Evolutionary conservation across 257 asterid genomes (phyloP).

Genomic region (Henckelia pumila): DNA sequence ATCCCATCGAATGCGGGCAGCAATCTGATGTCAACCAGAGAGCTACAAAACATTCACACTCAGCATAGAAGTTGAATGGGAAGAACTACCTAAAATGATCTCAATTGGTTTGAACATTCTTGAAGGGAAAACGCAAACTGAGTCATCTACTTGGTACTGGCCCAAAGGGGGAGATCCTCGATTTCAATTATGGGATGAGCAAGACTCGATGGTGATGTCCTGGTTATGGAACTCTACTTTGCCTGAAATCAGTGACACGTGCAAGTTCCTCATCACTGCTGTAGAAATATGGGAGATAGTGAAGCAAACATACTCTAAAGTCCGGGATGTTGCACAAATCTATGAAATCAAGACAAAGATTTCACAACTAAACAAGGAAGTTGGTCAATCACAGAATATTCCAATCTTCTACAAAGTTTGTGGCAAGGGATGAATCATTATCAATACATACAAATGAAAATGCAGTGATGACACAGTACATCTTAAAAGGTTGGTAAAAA

Average conservation of each 20-base stretch:
- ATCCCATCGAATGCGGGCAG: not conserved
- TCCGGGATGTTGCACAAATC: too few species aligned
- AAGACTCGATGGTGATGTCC: not conserved
- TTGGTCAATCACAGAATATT: too few species aligned
- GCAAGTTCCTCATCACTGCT: not conserved
- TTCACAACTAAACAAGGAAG: too few species aligned
- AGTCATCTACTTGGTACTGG: not conserved
- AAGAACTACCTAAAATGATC: too few species aligned
- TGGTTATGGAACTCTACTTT: too few species aligned
- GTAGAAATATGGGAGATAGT: not conserved
- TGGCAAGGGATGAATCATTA: too few species aligned
- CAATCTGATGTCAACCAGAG: not conserved
- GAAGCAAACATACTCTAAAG: too few species aligned
- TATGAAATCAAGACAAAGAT: too few species aligned
- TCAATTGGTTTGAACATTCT: not conserved
- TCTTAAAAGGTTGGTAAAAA: not conserved
- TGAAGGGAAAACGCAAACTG: not conserved
- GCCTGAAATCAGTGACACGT: not conserved
- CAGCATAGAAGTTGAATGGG: not conserved
- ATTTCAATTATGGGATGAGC: slow-evolving; percentile 5
- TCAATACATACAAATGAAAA: not conserved
- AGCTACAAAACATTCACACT: not conserved
- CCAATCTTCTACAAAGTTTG: too few species aligned
- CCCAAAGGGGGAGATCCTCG: not conserved
- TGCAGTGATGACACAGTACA: not conserved